Base-by-base conservation (phyloP, 78 protist genomes). In the Guillardia theta region DNA sequence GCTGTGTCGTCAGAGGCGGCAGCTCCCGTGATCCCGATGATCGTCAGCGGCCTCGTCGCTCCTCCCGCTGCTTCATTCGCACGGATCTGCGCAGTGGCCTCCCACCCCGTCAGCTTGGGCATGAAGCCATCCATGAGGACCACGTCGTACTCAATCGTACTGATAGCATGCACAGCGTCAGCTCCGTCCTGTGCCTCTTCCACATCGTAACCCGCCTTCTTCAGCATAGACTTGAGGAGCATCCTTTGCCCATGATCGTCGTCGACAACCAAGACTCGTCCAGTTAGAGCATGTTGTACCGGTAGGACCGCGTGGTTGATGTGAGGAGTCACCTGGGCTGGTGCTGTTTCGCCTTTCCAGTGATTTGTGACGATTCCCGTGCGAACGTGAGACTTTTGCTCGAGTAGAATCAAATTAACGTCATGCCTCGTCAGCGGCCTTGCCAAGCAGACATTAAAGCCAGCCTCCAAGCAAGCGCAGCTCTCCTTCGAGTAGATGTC, bases 71-170 rank as follows among this genome's bases (percentile, higher is more conserved):
- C 10, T 21, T 77, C 88, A 22, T 39, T 27, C 47, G 4, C 37
- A 4, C 88, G 88, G 41, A 77, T 77, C 45, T 77, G 37, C 22
- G 48, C 22, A 27, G 45, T 33, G 45, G 88, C 88, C 22, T 77
- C 88, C 88, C 88, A 77, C 50, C 88, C 88, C 45, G 88, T 77
- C 88, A 21, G 33, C 19, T 39, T 77, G 37, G 88, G 88, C 88
- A 77, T 77, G 88, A 39, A 39, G n/a, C 88, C 88, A 46, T 77
- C 88, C 88, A 77, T 77, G 45, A 77, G 88, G 22, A 77, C 88
- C 37, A 39, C 88, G 19, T 77, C 88, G 18, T 77, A 77, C 45
- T 21, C 88, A 9, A 77, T 46, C 19, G n/a, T 5, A 9, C 45
- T 21, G 4, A 39, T 21, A 3, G 37, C 47, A 9, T 21, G 37